These are phyloP conservation scores for Conidiobolus incongruus DNA, from an alignment of 371 early-diverging fungal genomes.

Conservation along the genomic window DNA sequence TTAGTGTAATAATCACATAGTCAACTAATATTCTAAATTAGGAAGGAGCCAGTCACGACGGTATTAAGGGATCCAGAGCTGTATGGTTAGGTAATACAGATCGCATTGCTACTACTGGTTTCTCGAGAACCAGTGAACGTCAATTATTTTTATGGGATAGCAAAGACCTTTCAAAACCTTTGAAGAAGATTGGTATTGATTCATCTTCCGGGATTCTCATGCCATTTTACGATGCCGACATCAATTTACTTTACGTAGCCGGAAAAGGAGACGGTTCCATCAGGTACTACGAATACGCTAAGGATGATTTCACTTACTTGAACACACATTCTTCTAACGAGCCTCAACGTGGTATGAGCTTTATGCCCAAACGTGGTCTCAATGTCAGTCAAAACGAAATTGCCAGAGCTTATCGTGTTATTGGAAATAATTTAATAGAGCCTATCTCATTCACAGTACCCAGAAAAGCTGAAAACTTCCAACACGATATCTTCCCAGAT, in stretches of 20 bases:
- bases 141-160: slow-evolving; percentile 82
- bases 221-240: slow-evolving; percentile 85
- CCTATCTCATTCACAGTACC: slow-evolving; percentile 94
- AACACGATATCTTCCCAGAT: slow-evolving; percentile 84
- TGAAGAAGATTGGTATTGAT: slow-evolving; percentile 60
- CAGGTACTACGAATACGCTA: slow-evolving; percentile 89
- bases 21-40: no score
- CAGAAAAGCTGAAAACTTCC: slow-evolving; percentile 93
- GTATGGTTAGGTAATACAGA: slow-evolving; percentile 71
- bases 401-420: slow-evolving; percentile 80
- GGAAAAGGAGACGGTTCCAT: slow-evolving; percentile 98
- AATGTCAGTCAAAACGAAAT: slow-evolving; percentile 74
- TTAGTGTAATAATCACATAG: slow-evolving; percentile 6
- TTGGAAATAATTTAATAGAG: slow-evolving; percentile 54
- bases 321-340: slow-evolving; percentile 76
- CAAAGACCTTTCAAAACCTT: slow-evolving; percentile 40
- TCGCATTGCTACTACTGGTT: slow-evolving; percentile 82
- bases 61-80: slow-evolving; percentile 87
- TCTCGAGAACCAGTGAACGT: slow-evolving; percentile 77
- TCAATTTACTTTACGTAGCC: slow-evolving; percentile 76
- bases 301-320: slow-evolving; percentile 50
- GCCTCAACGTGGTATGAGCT: slow-evolving; percentile 85
- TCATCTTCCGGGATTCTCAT: slow-evolving; percentile 87
- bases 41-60: slow-evolving; percentile 70
- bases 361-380: slow-evolving; percentile 83